Conservation (phyloP, 257 asterid species). For the Coffea canephora region DNA sequence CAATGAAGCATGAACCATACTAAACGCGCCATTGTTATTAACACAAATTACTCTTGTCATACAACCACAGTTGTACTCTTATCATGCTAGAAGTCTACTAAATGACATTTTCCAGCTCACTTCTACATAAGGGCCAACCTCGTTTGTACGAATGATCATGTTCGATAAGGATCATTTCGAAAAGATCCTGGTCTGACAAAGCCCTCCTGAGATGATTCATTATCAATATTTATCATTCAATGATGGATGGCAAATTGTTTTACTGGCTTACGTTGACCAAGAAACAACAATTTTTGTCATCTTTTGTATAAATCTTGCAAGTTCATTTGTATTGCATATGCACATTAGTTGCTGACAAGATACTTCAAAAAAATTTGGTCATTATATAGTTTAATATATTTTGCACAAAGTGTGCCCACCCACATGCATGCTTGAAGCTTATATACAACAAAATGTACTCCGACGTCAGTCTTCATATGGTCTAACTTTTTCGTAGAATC, state of each 20-base stretch:
- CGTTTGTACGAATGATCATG: not conserved
- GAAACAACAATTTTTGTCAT: not conserved
- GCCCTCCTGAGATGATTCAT: not conserved
- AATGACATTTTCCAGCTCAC: slow-evolving; percentile 8
- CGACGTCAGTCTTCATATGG: not conserved
- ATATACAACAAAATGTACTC: not conserved
- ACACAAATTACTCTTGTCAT: too few species aligned
- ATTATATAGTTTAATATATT: not conserved
- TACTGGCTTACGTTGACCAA: not conserved
- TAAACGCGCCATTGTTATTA: too few species aligned
- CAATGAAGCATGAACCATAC: too few species aligned
- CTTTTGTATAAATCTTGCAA: not conserved
- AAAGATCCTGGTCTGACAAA: not conserved
- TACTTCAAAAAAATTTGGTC: slow-evolving; percentile 6
- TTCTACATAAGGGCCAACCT: not conserved
- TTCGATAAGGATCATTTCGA: not conserved
- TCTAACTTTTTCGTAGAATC: not conserved
- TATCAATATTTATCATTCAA: not conserved
- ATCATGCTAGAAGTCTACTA: not conserved
- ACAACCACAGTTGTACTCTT: not conserved
- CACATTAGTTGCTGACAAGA: not conserved
- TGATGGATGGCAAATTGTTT: not conserved
- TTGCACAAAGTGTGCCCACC: not conserved
- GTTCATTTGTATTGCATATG: not conserved
- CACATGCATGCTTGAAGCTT: not conserved